Evolutionary conservation across 805 yeast genomes (phyloP), one percentile per base, ranked within the genome.

Genomic region (Nakazawaea laoshanensis): DNA sequence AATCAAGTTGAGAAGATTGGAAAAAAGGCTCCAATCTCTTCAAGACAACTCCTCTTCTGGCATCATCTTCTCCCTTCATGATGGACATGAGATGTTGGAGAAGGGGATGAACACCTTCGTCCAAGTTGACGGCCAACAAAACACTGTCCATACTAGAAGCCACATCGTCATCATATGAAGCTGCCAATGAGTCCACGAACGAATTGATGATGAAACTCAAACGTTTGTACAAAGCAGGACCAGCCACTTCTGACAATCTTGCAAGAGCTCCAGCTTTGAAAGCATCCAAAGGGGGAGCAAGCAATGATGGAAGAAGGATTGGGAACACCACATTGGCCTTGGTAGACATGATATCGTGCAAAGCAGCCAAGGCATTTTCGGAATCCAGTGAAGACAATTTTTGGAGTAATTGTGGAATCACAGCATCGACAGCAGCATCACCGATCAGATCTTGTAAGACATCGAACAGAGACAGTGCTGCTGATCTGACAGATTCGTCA

Each of bases 271-370:
- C 67, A n/a, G 95, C 94, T 59, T 87, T 85, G 61, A 78, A 78
- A 0, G 74, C 65, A 44, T 84, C 85, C 35, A 88, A 76, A 11
- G 96, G 96, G 5, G 86, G 77, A 5, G 75, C 54, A 49, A 89
- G 65, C 49, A 92, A 67, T 0, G 94, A 73, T 27, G 97, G 96
- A 38, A 89, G 68, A 51, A 92, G 70, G 30, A 85, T 81, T 30
- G 97, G 96, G 87, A 94, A 87, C 36, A 94, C 84, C 3, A 84
- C 79, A 38, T 85, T 94, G 5, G 96, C 70, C 48, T 84, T 85
- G 3, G 87, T 77, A 8, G 92, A 73, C 94, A 89, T 84, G 46
- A 92, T 81, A 50, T 88, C 96, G 58, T 81, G 78, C 43, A 92
- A 67, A 6, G 97, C 98, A 33, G 77, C 66, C 43, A 92, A 68